These are phyloP conservation scores for Solanum hybrid DNA, from an alignment of 305 asterid species.

Conservation along the genomic window DNA sequence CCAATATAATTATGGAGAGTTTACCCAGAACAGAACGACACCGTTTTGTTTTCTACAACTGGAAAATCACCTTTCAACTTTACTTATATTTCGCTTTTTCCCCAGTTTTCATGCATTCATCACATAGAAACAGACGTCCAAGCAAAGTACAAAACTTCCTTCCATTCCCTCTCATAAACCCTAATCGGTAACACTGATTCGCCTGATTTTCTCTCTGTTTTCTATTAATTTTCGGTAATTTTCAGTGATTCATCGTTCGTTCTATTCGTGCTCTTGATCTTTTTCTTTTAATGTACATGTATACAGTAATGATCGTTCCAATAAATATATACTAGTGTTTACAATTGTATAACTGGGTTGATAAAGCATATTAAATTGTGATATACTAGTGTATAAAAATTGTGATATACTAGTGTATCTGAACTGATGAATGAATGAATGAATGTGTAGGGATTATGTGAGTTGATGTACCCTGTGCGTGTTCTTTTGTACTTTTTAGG, in stretches of 20 bases:
- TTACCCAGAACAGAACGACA: neutral
- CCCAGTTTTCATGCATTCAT: slow-evolving; percentile 3
- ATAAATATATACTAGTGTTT: neutral
- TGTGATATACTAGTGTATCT: neutral
- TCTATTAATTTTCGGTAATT: neutral
- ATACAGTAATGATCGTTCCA: neutral
- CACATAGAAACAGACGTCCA: neutral
- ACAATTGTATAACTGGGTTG: neutral
- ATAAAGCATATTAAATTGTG: neutral
- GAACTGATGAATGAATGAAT: neutral
- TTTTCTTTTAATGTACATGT: neutral
- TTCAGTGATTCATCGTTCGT: neutral
- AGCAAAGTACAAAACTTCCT: neutral
- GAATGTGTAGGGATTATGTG: neutral
- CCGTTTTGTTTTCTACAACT: neutral
- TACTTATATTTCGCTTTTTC: neutral
- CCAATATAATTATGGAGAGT: neutral
- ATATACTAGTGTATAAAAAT: neutral
- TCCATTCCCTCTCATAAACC: neutral
- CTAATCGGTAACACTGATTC: neutral
- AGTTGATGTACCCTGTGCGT: neutral
- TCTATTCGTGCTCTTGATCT: neutral
- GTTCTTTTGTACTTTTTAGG: neutral
- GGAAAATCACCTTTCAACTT: neutral
- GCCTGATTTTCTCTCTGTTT: neutral